Percentiles rank a stretch among this genome's conserved stretches.
Evolutionary conservation across 805 yeast genomes (phyloP).

Genomic region (Lipomyces mesembrius): DNA sequence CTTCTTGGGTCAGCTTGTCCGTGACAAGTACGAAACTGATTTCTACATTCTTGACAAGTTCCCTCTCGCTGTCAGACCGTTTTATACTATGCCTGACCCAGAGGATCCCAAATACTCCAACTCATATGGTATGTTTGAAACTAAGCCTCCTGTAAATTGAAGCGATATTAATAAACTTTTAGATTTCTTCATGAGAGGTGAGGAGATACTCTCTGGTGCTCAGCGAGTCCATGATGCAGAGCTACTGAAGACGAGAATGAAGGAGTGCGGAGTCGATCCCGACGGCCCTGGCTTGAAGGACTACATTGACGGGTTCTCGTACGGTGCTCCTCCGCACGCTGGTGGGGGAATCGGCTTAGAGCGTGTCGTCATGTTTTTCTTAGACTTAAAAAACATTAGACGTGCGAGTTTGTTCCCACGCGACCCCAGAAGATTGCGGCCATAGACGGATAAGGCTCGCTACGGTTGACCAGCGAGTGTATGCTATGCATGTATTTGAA

Average conservation of each 20-base stretch:
- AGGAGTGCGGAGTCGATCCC: constrained; percentile 80
- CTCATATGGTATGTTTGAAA: constrained; percentile 64
- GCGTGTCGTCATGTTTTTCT: constrained; percentile 97
- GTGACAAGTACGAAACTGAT: constrained; percentile 95
- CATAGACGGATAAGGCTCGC: constrained; percentile 46
- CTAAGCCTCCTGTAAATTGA: neutral
- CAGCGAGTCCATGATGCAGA: constrained; percentile 97
- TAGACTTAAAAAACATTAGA: constrained; percentile 95
- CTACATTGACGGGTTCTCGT: constrained; percentile 88
- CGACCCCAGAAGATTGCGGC: constrained; percentile 93
- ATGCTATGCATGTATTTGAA: no score
- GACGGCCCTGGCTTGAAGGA: constrained; percentile 81
- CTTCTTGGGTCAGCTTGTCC: constrained; percentile 84
- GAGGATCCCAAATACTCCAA: constrained; percentile 90
- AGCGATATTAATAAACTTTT: neutral
- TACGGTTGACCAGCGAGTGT: no score
- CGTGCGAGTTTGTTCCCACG: constrained; percentile 99
- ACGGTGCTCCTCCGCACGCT: constrained; percentile 98
- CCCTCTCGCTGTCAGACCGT: constrained; percentile 96
- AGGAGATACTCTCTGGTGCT: constrained; percentile 98
- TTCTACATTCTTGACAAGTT: constrained; percentile 97
- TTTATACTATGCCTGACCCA: constrained; percentile 99
- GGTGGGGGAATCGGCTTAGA: constrained; percentile 99
- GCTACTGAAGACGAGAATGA: constrained; percentile 79
- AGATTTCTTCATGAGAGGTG: constrained; percentile 99